A percentile compares a stretch with the other conserved stretches of the same genome.
Conservation (phyloP, 2,329 filamentous ascomycete species). For the Diaporthe destruens region DNA sequence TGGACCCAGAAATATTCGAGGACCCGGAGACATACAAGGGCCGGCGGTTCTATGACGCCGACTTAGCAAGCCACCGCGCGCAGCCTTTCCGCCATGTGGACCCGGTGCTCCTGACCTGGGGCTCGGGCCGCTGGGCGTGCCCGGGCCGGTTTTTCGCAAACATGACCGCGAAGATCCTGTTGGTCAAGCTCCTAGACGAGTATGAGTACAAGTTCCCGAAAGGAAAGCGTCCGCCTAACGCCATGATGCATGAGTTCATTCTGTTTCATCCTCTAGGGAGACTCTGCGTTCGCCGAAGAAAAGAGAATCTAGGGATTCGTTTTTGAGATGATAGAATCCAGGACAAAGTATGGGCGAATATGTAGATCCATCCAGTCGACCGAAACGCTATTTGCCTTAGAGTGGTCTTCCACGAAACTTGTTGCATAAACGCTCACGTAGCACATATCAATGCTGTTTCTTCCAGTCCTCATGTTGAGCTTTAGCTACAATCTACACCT, state of each 20-base stretch:
- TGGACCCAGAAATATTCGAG: background rate
- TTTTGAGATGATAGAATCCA: background rate
- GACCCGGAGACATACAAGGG: background rate
- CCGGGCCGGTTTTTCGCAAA: background rate
- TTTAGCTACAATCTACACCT: no score
- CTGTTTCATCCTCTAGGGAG: background rate
- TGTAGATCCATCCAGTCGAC: no score
- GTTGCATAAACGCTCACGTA: background rate
- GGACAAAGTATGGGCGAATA: no score
- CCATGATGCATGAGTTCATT: constrained; percentile 5
- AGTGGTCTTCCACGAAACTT: background rate
- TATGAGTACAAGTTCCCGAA: background rate
- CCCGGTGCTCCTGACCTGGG: background rate
- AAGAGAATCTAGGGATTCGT: background rate
- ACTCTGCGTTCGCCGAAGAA: background rate
- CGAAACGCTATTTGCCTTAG: no score
- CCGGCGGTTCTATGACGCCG: background rate
- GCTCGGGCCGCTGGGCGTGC: background rate
- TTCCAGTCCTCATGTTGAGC: background rate
- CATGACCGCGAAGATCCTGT: background rate
- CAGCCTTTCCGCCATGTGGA: background rate
- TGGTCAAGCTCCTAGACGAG: background rate
- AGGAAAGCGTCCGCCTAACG: background rate
- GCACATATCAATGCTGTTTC: background rate
- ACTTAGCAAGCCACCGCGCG: background rate